A percentile compares a stretch with the other conserved stretches of the same genome.
These are phyloP conservation scores for Allium cepa DNA, from an alignment of 106 monocot genomes.

Conservation along the genomic window DNA sequence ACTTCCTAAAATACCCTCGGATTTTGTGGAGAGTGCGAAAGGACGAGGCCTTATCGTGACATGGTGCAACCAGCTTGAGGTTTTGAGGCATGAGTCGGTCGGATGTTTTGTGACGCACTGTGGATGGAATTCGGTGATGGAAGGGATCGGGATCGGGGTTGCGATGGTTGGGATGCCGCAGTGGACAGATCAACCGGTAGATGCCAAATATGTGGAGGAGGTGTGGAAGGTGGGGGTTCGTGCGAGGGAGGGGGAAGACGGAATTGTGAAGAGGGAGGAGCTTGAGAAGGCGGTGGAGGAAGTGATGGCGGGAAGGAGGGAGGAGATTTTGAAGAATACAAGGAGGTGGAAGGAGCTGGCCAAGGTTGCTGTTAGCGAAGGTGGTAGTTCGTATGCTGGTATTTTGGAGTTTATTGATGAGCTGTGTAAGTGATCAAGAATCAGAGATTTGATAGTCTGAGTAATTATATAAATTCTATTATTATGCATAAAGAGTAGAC, in stretches of 20 bases:
- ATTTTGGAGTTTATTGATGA: constrained; percentile 29
- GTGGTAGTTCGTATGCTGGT: constrained; percentile 47
- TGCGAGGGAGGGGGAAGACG: constrained; percentile 17
- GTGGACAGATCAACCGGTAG: constrained; percentile 65
- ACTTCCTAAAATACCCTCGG: constrained; percentile 3
- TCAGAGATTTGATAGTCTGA: not conserved
- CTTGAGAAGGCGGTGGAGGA: constrained; percentile 32
- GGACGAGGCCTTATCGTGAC: constrained; percentile 18
- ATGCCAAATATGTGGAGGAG: constrained; percentile 52
- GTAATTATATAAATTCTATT: too few relatives aligned
- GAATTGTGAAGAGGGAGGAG: constrained; percentile 27
- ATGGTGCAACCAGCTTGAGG: constrained; percentile 39
- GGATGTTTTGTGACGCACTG: constrained; percentile 59
- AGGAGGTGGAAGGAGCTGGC: constrained; percentile 38
- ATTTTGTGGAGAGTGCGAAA: not conserved
- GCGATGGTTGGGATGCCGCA: constrained; percentile 47
- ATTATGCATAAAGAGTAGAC: too few relatives aligned
- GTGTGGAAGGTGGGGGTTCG: constrained; percentile 40
- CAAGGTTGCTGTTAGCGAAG: constrained; percentile 23
- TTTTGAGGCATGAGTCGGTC: constrained; percentile 31
- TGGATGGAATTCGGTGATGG: constrained; percentile 63
- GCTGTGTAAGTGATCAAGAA: not conserved
- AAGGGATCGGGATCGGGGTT: constrained; percentile 32
- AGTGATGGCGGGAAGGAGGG: constrained; percentile 46
- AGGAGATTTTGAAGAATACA: constrained; percentile 31